Percentiles rank a stretch among this genome's conserved stretches.
phyloP scores from a whole-genome alignment of 2,329 filamentous ascomycete genomes.

The Laburnicola sp. region DNA sequence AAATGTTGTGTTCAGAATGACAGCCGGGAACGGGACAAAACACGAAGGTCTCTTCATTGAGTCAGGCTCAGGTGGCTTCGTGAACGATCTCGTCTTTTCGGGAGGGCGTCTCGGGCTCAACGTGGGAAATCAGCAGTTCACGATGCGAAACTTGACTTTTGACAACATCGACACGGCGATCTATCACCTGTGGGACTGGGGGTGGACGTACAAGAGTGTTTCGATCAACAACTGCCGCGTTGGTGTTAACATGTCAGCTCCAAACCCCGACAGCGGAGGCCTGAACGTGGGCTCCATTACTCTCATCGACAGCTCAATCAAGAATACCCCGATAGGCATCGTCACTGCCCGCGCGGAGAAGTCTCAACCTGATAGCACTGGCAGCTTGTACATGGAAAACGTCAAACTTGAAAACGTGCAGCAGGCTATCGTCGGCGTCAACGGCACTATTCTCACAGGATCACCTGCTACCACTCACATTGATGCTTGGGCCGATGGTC shows the following conservation, averaged over 20 bases:
- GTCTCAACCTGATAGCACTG: conserved; percentile 50
- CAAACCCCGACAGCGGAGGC: conserved; percentile 27
- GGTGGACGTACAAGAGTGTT: conserved; percentile 58
- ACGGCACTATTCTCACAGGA: conserved; percentile 31
- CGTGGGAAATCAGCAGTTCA: conserved; percentile 57
- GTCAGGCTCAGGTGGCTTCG: conserved; percentile 50
- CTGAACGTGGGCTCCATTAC: conserved; percentile 59
- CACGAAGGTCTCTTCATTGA: conserved; percentile 53
- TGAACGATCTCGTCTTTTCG: conserved; percentile 51
- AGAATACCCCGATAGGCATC: conserved; percentile 55
- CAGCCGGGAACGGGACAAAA: conserved; percentile 49
- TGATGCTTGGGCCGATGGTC: conserved; percentile 39
- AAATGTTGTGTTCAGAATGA: conserved; percentile 52
- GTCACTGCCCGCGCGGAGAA: conserved; percentile 50
- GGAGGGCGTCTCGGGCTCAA: conserved; percentile 48
- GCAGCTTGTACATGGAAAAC: conserved; percentile 61
- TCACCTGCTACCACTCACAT: conserved; percentile 25
- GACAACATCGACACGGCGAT: conserved; percentile 57
- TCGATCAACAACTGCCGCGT: conserved; percentile 57
- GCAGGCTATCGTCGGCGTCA: conserved; percentile 26
- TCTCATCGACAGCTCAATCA: conserved; percentile 60
- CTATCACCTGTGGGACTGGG: conserved; percentile 63
- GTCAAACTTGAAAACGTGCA: conserved; percentile 59
- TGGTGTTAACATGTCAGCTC: conserved; percentile 54
- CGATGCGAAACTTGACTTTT: conserved; percentile 60